phyloP scores from a whole-genome alignment of 2,329 filamentous ascomycete species.

The Neopestalotiopsis sp. region DNA sequence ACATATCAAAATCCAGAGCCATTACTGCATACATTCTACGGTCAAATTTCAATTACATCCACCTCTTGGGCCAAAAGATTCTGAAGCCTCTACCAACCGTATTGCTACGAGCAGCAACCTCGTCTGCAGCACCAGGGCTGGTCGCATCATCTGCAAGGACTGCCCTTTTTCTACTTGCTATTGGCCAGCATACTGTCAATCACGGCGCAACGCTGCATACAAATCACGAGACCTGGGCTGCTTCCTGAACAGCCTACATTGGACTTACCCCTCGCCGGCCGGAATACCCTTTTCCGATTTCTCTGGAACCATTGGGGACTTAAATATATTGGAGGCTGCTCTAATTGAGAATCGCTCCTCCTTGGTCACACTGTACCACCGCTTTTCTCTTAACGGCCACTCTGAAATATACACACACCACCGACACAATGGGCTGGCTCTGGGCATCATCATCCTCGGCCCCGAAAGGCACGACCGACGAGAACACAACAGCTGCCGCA shows the following conservation, averaged over 20 bases:
- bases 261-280: conserved; percentile 14
- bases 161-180: not conserved
- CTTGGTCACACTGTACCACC: conserved; percentile 4
- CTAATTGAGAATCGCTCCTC: not conserved
- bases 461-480: conserved; percentile 15
- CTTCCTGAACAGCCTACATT: not conserved
- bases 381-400: too few species aligned
- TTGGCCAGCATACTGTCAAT: conserved; percentile 4
- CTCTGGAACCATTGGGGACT: not conserved
- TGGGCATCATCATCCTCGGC: conserved; percentile 50
- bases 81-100: too few species aligned
- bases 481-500: conserved; percentile 21
- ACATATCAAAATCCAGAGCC: not conserved
- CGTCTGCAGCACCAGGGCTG: not conserved
- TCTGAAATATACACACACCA: not conserved
- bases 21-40: not conserved
- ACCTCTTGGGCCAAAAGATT: too few species aligned
- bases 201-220: conserved; percentile 13
- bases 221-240: conserved; percentile 13
- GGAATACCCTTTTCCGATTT: not conserved
- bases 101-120: not conserved
- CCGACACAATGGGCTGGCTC: conserved; percentile 63
- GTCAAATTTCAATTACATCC: not conserved
- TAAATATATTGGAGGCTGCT: not conserved
- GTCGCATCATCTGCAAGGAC: conserved; percentile 9